Evolutionary conservation across 495 filamentous ascomycete species (phyloP), one percentile per base, ranked within the genome.

Genomic region (Jackrogersella multiformis): DNA sequence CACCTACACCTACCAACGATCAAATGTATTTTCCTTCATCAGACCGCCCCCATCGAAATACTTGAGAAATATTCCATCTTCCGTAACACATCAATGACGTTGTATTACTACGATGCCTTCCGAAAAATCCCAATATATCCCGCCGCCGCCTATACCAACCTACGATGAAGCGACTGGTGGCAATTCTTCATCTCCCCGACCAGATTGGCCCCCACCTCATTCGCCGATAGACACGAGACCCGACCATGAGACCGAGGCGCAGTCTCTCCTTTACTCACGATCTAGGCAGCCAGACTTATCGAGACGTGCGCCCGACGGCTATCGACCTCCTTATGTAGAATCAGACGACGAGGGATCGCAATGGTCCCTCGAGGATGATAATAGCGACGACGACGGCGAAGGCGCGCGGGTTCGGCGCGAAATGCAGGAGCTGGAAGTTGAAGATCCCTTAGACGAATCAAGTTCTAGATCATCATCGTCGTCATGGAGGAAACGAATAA

Each of bases 371-470:
- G 78, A 85, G 41, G 69, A 78, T 18, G 77, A 83, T 32, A 64
- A 77, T 34, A 68, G 78, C 56, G 72, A 75, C 46, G 73, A 75
- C 46, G 76, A 76, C 38, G 73, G 71, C 48, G 78, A 81, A 64
- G 79, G 82, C 48, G 76, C 76, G 49, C 91, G 90, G 54, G 80
- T 97, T 49, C 87, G 90, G 61, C 83, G 87, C 68, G 91, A 93
- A 78, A 89, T 98, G 77, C 87, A 92, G 67, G 90, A 97, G 82
- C 87, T 99, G 86, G 94, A 97, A 71, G 86, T 96, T 5, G 81
- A 92, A 64, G 94, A 97, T 70, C 87, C 88, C 3, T 84, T 82
- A 54, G 80, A 74, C 53, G 76, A 60, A 51, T 81, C 64, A 68
- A 73, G 66, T 34, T 71, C 61, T 8, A 63, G 74, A 26, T 76